A percentile compares a stretch with the other conserved stretches of the same genome.
phyloP scores from a whole-genome alignment of 2,329 filamentous ascomycete genomes.

The Colletotrichum spaethianum region DNA sequence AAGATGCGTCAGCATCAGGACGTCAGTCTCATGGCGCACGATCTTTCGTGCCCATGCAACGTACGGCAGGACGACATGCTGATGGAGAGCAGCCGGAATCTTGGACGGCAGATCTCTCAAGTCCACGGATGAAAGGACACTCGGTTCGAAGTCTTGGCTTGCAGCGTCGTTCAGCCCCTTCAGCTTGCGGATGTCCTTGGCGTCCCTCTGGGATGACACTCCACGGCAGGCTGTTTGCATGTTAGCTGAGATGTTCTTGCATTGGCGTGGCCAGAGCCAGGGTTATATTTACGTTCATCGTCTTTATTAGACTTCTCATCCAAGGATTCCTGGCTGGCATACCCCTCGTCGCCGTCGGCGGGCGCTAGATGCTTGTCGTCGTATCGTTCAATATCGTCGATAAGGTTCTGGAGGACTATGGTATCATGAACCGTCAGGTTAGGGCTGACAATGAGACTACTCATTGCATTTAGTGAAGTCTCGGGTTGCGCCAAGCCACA shows the following conservation, averaged over 20 bases:
- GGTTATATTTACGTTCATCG: background rate
- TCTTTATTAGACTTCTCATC: conserved; percentile 15
- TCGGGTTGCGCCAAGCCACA: background rate
- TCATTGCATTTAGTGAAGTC: conserved; percentile 8
- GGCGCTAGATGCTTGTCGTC: conserved; percentile 8
- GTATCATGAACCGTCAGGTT: conserved; percentile 19
- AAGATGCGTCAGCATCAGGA: conserved; percentile 84
- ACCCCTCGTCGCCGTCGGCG: conserved; percentile 15
- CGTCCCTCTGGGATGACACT: conserved; percentile 14
- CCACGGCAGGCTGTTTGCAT: conserved; percentile 2
- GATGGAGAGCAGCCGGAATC: conserved; percentile 46
- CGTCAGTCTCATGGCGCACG: conserved; percentile 78
- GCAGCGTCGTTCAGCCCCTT: conserved; percentile 58
- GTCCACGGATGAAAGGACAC: conserved; percentile 60
- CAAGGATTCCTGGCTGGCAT: conserved; percentile 13
- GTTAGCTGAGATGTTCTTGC: background rate
- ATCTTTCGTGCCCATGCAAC: conserved; percentile 66
- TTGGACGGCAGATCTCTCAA: conserved; percentile 51
- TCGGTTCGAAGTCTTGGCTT: conserved; percentile 60
- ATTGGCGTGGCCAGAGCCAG: background rate
- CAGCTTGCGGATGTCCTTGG: conserved; percentile 51
- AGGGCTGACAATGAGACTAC: conserved; percentile 10
- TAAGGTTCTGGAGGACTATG: conserved; percentile 20
- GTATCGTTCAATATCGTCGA: conserved; percentile 20
- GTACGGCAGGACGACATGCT: conserved; percentile 65